phyloP scores from a whole-genome alignment of 2,329 filamentous ascomycete genomes.

The Fusarium setosum region DNA sequence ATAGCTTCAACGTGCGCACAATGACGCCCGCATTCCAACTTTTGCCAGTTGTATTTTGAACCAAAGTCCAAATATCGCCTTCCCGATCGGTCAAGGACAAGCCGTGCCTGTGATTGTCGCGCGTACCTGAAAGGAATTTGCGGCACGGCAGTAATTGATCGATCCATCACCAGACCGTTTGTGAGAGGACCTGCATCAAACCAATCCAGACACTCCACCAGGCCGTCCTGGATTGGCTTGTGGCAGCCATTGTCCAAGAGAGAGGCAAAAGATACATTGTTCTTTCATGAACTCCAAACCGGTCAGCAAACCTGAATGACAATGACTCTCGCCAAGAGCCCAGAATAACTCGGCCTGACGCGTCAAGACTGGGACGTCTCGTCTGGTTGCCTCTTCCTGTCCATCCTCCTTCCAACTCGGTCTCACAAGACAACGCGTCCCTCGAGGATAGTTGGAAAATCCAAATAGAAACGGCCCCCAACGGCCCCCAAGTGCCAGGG shows the following conservation, averaged over 20 bases:
- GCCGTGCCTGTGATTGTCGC: background rate
- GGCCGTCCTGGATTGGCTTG: constrained; percentile 12
- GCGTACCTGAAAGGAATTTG: background rate
- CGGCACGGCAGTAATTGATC: constrained; percentile 4
- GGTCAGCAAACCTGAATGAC: background rate
- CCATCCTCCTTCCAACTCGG: background rate
- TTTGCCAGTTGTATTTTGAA: background rate
- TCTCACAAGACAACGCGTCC: background rate
- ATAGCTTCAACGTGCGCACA: constrained; percentile 17
- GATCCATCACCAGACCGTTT: constrained; percentile 1
- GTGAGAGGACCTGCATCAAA: constrained; percentile 9
- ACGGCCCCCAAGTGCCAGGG: constrained; percentile 25
- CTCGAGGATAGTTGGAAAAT: background rate
- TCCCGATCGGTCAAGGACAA: background rate
- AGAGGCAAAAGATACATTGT: background rate
- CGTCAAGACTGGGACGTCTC: background rate
- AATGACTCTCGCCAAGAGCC: background rate
- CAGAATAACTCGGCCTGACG: background rate
- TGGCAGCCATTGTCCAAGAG: constrained; percentile 5
- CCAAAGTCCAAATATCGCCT: constrained; percentile 19
- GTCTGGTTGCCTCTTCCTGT: background rate
- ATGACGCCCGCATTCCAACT: constrained; percentile 3
- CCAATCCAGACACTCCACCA: constrained; percentile 6
- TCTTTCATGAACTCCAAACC: background rate
- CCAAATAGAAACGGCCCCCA: constrained; percentile 23